A percentile compares a stretch with the other conserved stretches of the same genome.
phyloP scores from a whole-genome alignment of 208 protist genomes.

The Tritrichomonas musculus region DNA sequence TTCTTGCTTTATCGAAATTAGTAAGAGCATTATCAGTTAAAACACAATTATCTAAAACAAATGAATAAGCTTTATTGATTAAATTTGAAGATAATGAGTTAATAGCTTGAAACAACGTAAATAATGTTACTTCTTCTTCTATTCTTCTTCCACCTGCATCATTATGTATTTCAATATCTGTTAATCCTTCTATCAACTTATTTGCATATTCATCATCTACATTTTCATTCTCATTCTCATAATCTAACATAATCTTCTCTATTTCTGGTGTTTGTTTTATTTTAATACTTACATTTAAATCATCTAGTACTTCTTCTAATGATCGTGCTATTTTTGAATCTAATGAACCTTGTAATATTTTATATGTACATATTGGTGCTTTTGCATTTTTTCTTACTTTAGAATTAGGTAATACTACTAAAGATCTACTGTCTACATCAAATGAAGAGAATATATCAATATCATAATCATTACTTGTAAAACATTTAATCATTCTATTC shows the following conservation, averaged over 20 bases:
- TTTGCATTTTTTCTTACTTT: background rate
- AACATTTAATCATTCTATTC: background rate
- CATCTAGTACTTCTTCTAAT: background rate
- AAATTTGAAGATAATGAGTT: background rate
- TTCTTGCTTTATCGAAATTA: background rate
- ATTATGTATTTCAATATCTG: background rate
- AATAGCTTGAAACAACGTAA: background rate
- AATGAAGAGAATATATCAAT: background rate
- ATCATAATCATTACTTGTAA: background rate
- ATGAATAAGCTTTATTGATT: background rate
- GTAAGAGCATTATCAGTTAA: background rate
- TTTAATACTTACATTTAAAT: background rate
- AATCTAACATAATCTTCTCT: background rate
- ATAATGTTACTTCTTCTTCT: background rate
- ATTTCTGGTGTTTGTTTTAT: background rate
- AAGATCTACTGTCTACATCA: background rate
- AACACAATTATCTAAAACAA: background rate
- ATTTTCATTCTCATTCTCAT: background rate
- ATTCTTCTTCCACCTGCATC: background rate
- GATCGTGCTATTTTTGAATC: background rate
- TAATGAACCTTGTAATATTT: background rate
- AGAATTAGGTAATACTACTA: background rate
- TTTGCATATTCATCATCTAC: background rate
- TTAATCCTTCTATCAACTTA: background rate
- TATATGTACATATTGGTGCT: background rate